These are phyloP conservation scores for Daldinia childiae DNA, from an alignment of 495 filamentous ascomycete species.

Conservation along the genomic window DNA sequence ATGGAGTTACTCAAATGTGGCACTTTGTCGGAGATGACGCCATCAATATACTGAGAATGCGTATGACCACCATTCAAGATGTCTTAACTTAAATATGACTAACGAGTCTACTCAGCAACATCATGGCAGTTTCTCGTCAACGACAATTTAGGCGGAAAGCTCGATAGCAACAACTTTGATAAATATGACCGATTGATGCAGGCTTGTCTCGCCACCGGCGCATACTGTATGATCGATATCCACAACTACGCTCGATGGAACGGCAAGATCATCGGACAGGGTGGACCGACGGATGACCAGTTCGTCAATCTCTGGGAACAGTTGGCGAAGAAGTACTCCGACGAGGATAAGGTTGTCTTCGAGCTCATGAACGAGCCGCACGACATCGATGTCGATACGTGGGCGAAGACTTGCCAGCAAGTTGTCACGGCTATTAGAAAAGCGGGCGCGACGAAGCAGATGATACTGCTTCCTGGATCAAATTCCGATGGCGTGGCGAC, in stretches of 20 bases:
- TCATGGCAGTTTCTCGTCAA: slow-evolving; percentile 65
- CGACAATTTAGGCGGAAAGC: slow-evolving; percentile 52
- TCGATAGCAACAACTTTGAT: slow-evolving; percentile 58
- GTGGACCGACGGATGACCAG: slow-evolving; percentile 64
- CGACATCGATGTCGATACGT: slow-evolving; percentile 56
- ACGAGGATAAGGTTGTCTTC: slow-evolving; percentile 61
- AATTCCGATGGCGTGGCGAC: slow-evolving; percentile 60
- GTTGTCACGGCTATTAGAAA: slow-evolving; percentile 67
- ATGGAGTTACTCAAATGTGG: slow-evolving; percentile 60
- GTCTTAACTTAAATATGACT: not conserved
- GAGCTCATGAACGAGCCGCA: slow-evolving; percentile 73
- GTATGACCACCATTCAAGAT: slow-evolving; percentile 41
- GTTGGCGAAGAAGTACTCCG: slow-evolving; percentile 64
- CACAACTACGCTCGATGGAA: slow-evolving; percentile 67
- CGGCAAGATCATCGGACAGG: slow-evolving; percentile 66
- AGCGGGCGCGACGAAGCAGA: slow-evolving; percentile 65
- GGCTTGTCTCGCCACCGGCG: slow-evolving; percentile 64
- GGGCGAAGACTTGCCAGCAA: slow-evolving; percentile 64
- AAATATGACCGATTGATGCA: slow-evolving; percentile 67
- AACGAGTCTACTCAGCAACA: slow-evolving; percentile 47
- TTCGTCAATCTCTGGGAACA: slow-evolving; percentile 66
- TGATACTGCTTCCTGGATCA: slow-evolving; percentile 59
- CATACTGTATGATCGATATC: slow-evolving; percentile 66
- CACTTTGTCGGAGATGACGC: slow-evolving; percentile 60
- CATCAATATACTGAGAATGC: slow-evolving; percentile 64